Percentiles rank a stretch among this genome's conserved stretches.
Conservation (phyloP, 805 yeast species). For the Hermanozyma aechmeae region DNA sequence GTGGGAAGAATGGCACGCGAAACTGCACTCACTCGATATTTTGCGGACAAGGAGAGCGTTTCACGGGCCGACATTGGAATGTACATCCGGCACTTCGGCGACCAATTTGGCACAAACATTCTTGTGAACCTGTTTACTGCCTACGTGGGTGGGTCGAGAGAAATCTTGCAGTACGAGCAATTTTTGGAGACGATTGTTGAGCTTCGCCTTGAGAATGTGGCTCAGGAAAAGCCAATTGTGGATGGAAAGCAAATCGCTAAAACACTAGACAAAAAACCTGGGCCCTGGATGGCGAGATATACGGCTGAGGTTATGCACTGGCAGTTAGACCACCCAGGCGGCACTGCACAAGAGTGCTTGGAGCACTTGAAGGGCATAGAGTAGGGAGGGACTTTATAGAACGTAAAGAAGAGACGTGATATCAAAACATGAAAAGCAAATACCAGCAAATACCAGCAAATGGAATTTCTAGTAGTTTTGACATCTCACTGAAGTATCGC, state of each 20-base stretch:
- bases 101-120: constrained; percentile 38
- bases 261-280: constrained; percentile 54
- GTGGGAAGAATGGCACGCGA: constrained; percentile 13
- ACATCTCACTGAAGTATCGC: no score
- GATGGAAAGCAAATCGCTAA: constrained; percentile 65
- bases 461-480: no score
- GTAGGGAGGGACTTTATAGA: no score
- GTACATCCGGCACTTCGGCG: constrained; percentile 44
- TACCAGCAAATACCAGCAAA: no score
- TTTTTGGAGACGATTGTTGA: constrained; percentile 17
- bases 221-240: constrained; percentile 51
- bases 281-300: constrained; percentile 72
- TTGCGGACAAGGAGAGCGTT: constrained; percentile 9
- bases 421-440: no score
- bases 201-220: constrained; percentile 17
- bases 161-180: constrained; percentile 11
- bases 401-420: no score
- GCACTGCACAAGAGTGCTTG: constrained; percentile 45
- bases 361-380: no score
- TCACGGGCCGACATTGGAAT: constrained; percentile 54
- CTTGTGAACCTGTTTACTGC: constrained; percentile 29
- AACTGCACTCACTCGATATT: constrained; percentile 11
- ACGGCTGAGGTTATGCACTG: constrained; percentile 51
- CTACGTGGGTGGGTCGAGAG: not conserved
- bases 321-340: constrained; percentile 71